Base-by-base conservation (phyloP, 2,329 filamentous ascomycete species). In the Cercospora zeina region DNA sequence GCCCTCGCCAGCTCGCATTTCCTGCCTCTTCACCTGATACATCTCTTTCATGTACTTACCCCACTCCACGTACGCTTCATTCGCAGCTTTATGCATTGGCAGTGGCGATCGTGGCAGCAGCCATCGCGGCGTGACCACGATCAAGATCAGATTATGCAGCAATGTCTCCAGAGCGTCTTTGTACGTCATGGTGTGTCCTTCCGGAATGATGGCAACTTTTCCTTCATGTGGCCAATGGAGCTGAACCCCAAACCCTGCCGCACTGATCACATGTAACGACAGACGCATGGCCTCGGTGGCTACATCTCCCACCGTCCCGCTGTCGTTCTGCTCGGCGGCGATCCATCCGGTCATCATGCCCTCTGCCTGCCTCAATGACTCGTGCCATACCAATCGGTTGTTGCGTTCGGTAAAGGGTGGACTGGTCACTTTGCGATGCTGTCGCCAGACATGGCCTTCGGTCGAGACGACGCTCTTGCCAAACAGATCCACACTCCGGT, bases 351-450 rank as follows among this genome's bases (percentile, higher is more conserved):
- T 73, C 31, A 89, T 70, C 83, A 90, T 83, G 11, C 82, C 81
- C 64, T 83, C 77, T 0, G 88, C 83, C 77, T 93, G 89, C 61
- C 80, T 77, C 59, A 89, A 78, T 1, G 83, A 81, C 72, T 90
- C 87, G 8, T 77, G 77, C 74, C 87, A 90, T 1, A 89, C 86
- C 27, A 89, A 73, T 13, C 82, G 80, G 61, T 90, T 87, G 73
- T 91, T 93, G 76, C 83, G 86, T 77, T 93, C 90, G 61, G 88
- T 90, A 75, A 93, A 93, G 3, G 85, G 85, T 0, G 89, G 85
- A 30, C 87, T 84, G 0, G 86, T 88, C 47, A 87, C 82, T 75
- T 89, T 91, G 64, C 89, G 84, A 73, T 93, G 89, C 75, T 84
- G 81, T 33, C 86, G 86, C 90, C 89, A 93, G 30, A 83, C 76